These are phyloP conservation scores for Myxozyma kluyveri DNA, from an alignment of 805 yeast genomes.

Conservation along the genomic window DNA sequence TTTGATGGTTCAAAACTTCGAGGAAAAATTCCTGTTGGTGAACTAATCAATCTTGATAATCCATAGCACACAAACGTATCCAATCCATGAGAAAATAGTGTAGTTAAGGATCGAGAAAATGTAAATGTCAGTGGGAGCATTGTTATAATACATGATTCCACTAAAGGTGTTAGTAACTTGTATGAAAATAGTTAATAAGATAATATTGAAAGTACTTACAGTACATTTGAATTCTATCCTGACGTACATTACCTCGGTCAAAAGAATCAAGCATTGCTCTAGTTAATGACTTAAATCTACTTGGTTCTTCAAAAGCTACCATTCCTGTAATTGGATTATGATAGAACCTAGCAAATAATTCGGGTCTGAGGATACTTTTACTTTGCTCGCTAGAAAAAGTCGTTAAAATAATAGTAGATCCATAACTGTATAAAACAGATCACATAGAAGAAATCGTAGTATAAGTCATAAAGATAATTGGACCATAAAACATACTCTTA, in stretches of 20 bases:
- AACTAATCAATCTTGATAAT: not conserved
- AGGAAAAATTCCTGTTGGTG: not conserved
- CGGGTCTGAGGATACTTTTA: slow-evolving; percentile 4
- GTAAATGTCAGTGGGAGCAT: too few relatives aligned
- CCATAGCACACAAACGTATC: not conserved
- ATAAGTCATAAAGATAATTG: not conserved
- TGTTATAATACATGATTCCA: too few relatives aligned
- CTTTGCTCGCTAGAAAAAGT: slow-evolving; percentile 33
- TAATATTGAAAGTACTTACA: too few relatives aligned
- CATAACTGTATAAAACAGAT: slow-evolving; percentile 34
- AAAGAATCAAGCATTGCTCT: not conserved
- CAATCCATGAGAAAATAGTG: slow-evolving; percentile 1
- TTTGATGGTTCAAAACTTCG: not conserved
- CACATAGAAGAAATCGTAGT: slow-evolving; percentile 9
- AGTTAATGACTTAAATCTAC: not conserved
- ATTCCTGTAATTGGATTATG: not conserved
- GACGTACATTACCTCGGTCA: not conserved
- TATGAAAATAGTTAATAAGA: too few relatives aligned
- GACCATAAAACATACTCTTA: too few relatives aligned
- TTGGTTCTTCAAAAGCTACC: not conserved
- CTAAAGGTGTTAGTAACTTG: too few relatives aligned
- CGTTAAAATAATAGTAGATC: slow-evolving; percentile 33
- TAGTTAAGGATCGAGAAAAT: slow-evolving; percentile 1
- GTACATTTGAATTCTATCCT: too few relatives aligned
- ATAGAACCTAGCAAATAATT: not conserved